A percentile compares a stretch with the other conserved stretches of the same genome.
These are phyloP conservation scores for Fusarium protoensiforme DNA, from an alignment of 2,329 filamentous ascomycete genomes.

Conservation along the genomic window DNA sequence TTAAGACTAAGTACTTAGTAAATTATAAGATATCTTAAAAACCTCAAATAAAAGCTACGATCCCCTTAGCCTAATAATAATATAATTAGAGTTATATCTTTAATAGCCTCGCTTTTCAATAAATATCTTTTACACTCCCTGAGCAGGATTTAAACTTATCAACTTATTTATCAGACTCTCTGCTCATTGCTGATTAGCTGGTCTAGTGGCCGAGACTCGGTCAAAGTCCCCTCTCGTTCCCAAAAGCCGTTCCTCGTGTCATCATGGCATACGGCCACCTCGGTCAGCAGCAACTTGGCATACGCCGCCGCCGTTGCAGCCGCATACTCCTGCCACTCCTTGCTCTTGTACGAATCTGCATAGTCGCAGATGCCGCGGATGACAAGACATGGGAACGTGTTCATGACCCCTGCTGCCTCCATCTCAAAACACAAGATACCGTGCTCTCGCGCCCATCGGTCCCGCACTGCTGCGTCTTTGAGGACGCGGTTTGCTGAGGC, in stretches of 20 bases:
- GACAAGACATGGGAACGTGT: slow-evolving; percentile 42
- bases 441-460: background rate
- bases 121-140: too few species aligned
- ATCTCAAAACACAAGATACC: slow-evolving; percentile 39
- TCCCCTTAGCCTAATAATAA: too few species aligned
- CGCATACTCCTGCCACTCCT: slow-evolving; percentile 50
- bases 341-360: slow-evolving; percentile 51
- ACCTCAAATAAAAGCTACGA: too few species aligned
- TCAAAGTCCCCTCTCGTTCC: background rate
- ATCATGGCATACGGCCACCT: background rate
- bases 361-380: slow-evolving; percentile 53
- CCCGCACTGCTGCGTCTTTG: background rate
- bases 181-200: background rate
- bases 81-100: too few species aligned
- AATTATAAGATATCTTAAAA: too few species aligned
- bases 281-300: background rate
- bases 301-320: slow-evolving; percentile 44
- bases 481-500: background rate
- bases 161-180: background rate
- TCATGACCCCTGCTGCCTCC: slow-evolving; percentile 42
- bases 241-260: background rate
- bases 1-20: too few species aligned
- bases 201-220: background rate
- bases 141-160: background rate
- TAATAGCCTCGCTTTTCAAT: too few species aligned